Conservation (phyloP, 106 monocot species). For the Chionographis japonica region DNA sequence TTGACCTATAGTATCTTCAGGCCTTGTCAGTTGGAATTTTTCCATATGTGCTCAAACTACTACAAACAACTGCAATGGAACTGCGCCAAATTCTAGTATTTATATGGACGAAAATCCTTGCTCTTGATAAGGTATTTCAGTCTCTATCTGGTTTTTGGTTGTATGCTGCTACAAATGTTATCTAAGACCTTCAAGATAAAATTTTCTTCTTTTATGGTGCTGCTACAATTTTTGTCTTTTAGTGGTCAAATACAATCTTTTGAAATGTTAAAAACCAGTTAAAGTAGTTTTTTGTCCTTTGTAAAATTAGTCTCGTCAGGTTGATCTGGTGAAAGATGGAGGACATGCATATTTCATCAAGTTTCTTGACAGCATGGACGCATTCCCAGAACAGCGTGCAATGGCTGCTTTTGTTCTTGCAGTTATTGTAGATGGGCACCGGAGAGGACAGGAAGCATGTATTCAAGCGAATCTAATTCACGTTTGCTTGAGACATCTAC, state of each 20-base stretch:
- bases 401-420: slow-evolving; percentile 99
- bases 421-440: slow-evolving; percentile 90
- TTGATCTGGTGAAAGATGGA: slow-evolving; percentile 94
- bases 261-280: neutral
- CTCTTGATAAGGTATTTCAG: slow-evolving; percentile 83
- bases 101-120: slow-evolving; percentile 98
- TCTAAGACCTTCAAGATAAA: no score
- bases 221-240: neutral
- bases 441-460: slow-evolving; percentile 82
- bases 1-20: slow-evolving; percentile 27
- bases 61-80: slow-evolving; percentile 84
- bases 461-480: slow-evolving; percentile 67
- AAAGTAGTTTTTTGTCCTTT: slow-evolving; percentile 3
- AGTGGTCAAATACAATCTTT: neutral
- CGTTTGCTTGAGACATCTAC: slow-evolving; percentile 80
- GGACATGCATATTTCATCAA: slow-evolving; percentile 91
- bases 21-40: slow-evolving; percentile 96
- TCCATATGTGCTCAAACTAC: slow-evolving; percentile 90
- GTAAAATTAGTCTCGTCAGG: slow-evolving; percentile 77
- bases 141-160: neutral
- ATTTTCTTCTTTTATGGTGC: no score
- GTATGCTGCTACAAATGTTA: neutral
- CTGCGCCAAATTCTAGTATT: slow-evolving; percentile 93
- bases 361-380: slow-evolving; percentile 92
- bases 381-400: slow-evolving; percentile 87